A percentile compares a stretch with the other conserved stretches of the same genome.
Conservation (phyloP, 768 basidiomycete species). For the Lactifluus echinatus region DNA sequence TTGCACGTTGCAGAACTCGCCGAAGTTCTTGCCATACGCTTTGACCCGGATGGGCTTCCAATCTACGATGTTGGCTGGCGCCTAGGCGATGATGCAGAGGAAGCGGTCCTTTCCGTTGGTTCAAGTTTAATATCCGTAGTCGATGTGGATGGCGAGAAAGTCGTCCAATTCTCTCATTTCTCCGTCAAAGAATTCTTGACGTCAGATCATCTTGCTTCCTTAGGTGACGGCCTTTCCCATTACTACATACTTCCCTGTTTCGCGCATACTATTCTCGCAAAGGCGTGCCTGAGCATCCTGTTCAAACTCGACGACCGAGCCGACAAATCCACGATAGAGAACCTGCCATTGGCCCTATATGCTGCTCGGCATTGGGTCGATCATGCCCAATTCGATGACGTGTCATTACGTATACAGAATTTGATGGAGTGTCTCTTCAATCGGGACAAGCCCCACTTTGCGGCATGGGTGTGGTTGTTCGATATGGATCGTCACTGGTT, state of each 20-base stretch:
- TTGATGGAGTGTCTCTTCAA: neutral
- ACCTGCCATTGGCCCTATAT: neutral
- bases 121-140: neutral
- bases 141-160: neutral
- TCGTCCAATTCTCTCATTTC: slow-evolving; percentile 6
- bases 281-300: neutral
- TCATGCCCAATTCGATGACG: neutral
- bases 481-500: neutral
- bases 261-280: neutral
- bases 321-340: neutral
- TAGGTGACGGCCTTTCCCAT: neutral
- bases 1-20: neutral
- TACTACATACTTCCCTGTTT: neutral
- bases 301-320: neutral
- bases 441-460: neutral
- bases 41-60: neutral
- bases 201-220: neutral
- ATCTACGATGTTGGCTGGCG: neutral
- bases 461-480: slow-evolving; percentile 3
- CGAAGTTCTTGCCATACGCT: neutral
- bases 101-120: slow-evolving; percentile 1
- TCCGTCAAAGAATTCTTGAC: slow-evolving; percentile 4
- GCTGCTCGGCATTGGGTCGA: slow-evolving; percentile 4
- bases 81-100: neutral
- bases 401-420: neutral